Evolutionary conservation across 2,329 filamentous ascomycete genomes (phyloP), one percentile per base, ranked within the genome.

Genomic region (Nemania sp.): DNA sequence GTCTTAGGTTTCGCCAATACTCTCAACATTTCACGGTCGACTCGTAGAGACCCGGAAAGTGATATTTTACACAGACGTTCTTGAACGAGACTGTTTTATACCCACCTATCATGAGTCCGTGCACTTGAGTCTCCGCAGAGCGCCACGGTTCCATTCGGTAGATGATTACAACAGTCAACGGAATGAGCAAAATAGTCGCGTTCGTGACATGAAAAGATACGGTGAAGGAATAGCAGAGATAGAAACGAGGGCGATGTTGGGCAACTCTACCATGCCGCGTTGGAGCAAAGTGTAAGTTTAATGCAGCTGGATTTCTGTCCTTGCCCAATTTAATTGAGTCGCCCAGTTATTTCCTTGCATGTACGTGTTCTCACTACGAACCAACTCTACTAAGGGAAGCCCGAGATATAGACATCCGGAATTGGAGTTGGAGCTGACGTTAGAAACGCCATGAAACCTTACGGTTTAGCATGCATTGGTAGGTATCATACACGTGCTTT

Each of bases 401-500:
- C 43, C 13, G 2, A 20, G 25, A 10, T 12, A 51, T 20, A 29
- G 12, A 20, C 20, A 29, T 55, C 54, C 2, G 35, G 21, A 20
- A 25, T 25, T 12, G 29, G 25, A 17, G 29, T 40, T 46, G n/a
- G 50, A 47, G 29, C 40, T 40, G 37, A 39, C 32, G n/a, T 54
- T 48, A 40, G 50, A 45, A 32, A 35, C 48, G 63, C 56, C 48
- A 57, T 55, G 48, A 54, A 21, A 58, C 60, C 51, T 60, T 58
- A 60, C 53, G 54, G 64, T 66, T 62, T 67, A 67, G 65, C 59
- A 47, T 68, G 48, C 49, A 49, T 29, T 29, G 25, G 48, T 2
- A 46, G 50, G 46, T 62, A 57, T 54, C 56, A 20, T 60, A 65
- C 60, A 60, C 18, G 18, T 63, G 54, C 18, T 43, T 51, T 52